Base-by-base conservation (phyloP, 2,329 filamentous ascomycete species). In the Lachnellula occidentalis region DNA sequence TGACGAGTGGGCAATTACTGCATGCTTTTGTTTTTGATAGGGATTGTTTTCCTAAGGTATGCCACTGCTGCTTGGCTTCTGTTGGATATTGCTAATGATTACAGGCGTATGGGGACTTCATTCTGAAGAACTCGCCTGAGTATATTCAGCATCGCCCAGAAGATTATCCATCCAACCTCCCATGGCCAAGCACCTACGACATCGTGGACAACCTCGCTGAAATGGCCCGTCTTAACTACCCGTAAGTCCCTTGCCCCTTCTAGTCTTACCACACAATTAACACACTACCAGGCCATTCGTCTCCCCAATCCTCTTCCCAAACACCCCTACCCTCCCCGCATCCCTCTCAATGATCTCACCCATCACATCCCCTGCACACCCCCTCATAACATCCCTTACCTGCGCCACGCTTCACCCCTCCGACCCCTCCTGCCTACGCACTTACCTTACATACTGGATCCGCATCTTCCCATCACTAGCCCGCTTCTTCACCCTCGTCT, bases 331-430 rank as follows among this genome's bases (percentile, higher is more conserved):
- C 2, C 81, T 95, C 0, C 83, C 88, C 0, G 68, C 79, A 3
- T 76, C 84, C 3, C 78, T 95, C n/a, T 69, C 77, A 21, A 74
- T 80, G 12, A 85, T 96, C 54, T 79, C 86, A 0, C 88, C 91
- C 1, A 82, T 97, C 52, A 90, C 90, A 1, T 85, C 87, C 1
- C 82, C 87, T 27, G 92, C 92, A 0, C 92, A 97, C 67, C 92
- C 92, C 1, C 83, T 90, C 42, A 92, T 95, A 69, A 85, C 82
- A 9, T 87, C 85, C 24, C 82, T 96, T 19, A 92, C 90, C 43
- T 99, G 94, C 72, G 92, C 92, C 1, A 80, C 92, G 2, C 82
- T 97, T 2, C 92, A 99, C 69, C 92, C 92, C 0, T 78, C 82
- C 17, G 89, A 95, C 65, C 92, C 92, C 1, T 95, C 89, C 17